Conservation (phyloP, 805 yeast species). For the Zygosaccharomyces lentus region DNA sequence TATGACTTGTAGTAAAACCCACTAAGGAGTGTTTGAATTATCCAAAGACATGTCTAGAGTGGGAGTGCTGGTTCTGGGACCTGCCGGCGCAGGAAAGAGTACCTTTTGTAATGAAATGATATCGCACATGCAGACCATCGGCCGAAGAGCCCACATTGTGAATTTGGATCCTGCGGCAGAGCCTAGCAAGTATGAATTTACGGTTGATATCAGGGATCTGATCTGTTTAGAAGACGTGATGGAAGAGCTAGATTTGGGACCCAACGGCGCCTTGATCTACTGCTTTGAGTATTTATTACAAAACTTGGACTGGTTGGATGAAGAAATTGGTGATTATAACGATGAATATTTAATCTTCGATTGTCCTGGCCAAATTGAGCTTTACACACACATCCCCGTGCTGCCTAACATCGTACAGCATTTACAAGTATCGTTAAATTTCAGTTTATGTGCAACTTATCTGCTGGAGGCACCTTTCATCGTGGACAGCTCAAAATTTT, state of each 20-base stretch:
- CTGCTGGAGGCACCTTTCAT: conserved; percentile 91
- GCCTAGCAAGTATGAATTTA: conserved; percentile 84
- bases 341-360: conserved; percentile 93
- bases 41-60: conserved; percentile 72
- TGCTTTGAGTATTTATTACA: conserved; percentile 89
- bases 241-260: conserved; percentile 92
- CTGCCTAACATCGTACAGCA: conserved; percentile 86
- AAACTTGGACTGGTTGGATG: conserved; percentile 95
- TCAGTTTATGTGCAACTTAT: conserved; percentile 89
- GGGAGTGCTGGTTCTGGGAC: conserved; percentile 90
- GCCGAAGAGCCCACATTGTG: conserved; percentile 91
- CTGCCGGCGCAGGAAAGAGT: conserved; percentile 96
- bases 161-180: conserved; percentile 97
- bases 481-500: conserved; percentile 84
- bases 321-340: conserved; percentile 91
- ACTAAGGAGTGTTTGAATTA: background rate
- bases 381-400: conserved; percentile 91
- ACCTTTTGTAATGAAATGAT: conserved; percentile 89
- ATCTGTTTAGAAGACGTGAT: conserved; percentile 89
- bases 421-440: conserved; percentile 70
- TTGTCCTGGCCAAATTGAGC: conserved; percentile 95
- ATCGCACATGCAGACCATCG: conserved; percentile 81
- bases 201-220: conserved; percentile 86
- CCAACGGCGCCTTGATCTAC: conserved; percentile 89
- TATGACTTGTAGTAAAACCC: background rate